Base-by-base conservation (phyloP, 805 yeast species). In the Babjeviella inositovora region DNA sequence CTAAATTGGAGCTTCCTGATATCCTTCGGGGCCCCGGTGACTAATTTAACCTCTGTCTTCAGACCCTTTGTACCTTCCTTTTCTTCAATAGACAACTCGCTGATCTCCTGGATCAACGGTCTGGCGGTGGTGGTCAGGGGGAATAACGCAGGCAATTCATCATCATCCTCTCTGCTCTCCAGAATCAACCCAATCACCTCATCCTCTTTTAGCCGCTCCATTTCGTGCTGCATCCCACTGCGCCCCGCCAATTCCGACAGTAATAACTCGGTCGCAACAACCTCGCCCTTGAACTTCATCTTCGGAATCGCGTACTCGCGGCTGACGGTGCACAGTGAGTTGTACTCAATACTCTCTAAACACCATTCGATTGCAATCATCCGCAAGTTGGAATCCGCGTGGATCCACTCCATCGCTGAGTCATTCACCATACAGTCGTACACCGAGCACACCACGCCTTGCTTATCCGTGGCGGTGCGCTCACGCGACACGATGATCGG, bases 281-380 rank as follows among this genome's bases (percentile, higher is more conserved):
- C 38, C 17, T 43, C 50, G 3, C 61, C 62, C 34, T 56, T 56
- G 14, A 37, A 27, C 6, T 43, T 21, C 61, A 56, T 54, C 27
- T 53, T 55, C 10, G 62, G 62, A 3, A 39, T 34, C 8, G 53
- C 18, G 28, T 46, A 53, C 18, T 52, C 52, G 11, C 62, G 27
- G 18, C 51, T 59, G 18, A 56, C 34, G 6, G 39, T 39, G 7
- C 48, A 15, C 14, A 35, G 44, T 32, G 45, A 45, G 28, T 49
- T 32, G 27, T 50, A 30, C 32, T 56, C 62, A 6, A 53, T 45
- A 2, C 59, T 45, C 26, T 56, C 62, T n/a, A 56, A 34, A 25
- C 58, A 45, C 62, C 62, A 56, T 28, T 56, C 62, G 11, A 54
- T 48, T 23, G 50, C 28, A 11, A 56, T 56, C 15, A 49, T 35